These are phyloP conservation scores for Xylaria digitata DNA, from an alignment of 2,329 filamentous ascomycete species.

Conservation along the genomic window DNA sequence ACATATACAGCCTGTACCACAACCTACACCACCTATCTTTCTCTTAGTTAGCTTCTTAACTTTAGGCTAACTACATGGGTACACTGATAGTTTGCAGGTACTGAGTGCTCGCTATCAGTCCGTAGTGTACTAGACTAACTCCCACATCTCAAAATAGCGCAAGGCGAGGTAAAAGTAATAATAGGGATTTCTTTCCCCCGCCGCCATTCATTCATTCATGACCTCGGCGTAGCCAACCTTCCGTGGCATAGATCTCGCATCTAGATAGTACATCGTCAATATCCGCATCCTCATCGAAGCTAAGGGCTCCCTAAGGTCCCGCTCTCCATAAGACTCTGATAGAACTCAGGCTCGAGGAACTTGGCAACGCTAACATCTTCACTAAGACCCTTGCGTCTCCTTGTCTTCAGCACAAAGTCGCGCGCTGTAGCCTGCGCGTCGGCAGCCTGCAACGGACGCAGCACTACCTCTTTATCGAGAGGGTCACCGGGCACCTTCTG, in stretches of 20 bases:
- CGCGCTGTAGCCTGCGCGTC: slow-evolving; percentile 88
- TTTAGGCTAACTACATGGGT: too few species aligned
- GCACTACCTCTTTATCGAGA: slow-evolving; percentile 84
- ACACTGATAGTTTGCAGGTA: background rate
- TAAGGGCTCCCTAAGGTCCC: slow-evolving; percentile 75
- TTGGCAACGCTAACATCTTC: slow-evolving; percentile 97
- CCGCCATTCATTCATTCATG: background rate
- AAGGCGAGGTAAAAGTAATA: background rate
- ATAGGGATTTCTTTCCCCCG: background rate
- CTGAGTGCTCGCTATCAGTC: background rate
- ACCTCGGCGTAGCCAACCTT: background rate
- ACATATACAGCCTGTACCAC: too few species aligned
- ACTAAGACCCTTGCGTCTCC: slow-evolving; percentile 89
- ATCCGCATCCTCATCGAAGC: background rate
- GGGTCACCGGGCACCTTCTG: slow-evolving; percentile 95
- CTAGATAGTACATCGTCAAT: background rate
- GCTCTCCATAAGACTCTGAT: slow-evolving; percentile 86
- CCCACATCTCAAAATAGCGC: background rate
- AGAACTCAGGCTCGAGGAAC: slow-evolving; percentile 95
- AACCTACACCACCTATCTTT: too few species aligned
- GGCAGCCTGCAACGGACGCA: slow-evolving; percentile 88
- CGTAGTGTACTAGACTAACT: background rate
- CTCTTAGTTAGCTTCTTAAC: too few species aligned
- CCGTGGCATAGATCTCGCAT: background rate
- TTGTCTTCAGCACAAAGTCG: slow-evolving; percentile 97